Base-by-base conservation (phyloP, 129 eudicot species). In the Heracleum sosnowskyi region DNA sequence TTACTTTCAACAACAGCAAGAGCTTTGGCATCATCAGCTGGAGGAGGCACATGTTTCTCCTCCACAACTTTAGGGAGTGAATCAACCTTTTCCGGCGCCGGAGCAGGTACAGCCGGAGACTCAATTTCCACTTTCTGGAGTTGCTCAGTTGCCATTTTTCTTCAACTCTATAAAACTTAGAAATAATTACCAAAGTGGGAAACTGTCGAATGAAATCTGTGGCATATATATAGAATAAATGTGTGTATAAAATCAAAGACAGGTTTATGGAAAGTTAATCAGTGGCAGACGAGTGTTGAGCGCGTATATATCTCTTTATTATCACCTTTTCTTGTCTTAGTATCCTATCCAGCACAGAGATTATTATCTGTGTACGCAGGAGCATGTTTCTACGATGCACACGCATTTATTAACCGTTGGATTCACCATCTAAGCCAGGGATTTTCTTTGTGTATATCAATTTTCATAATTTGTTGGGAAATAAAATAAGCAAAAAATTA, bases 1-100 rank as follows among this genome's bases (percentile, higher is more conserved):
- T 12, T 85, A 85, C 87, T 84, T 82, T 84, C 87, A 60, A 78
- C 80, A 7, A 81, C 77, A 36, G 82, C 81, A 40, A 76, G 70
- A 69, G 91, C 79, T 69, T 83, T 83, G 75, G 86, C 18, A 45
- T 89, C 91, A 35, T 74, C 82, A 24, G 69, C 70, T 7, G 60
- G 57, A 22, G 84, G 80, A 41, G 64, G 11, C n/a, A 74, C 81
- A 13, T 80, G 79, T 71, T 84, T 86, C 79, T 82, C 87, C 78
- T 82, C 72, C 18, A 55, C 81, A 15, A 69, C 88, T 16, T 66
- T 78, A 73, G 37, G 76, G 0, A 84, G 83, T 37, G 81, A 55
- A 51, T 71, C 84, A 37, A 81, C 88, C 81, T 74, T 79, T 11
- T 37, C 77, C 76, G 87, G 84, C 33, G 72, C 76, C 40, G 75